Conservation (phyloP, 1,284 basidiomycete genomes). For the Fomitopsis palustris region DNA sequence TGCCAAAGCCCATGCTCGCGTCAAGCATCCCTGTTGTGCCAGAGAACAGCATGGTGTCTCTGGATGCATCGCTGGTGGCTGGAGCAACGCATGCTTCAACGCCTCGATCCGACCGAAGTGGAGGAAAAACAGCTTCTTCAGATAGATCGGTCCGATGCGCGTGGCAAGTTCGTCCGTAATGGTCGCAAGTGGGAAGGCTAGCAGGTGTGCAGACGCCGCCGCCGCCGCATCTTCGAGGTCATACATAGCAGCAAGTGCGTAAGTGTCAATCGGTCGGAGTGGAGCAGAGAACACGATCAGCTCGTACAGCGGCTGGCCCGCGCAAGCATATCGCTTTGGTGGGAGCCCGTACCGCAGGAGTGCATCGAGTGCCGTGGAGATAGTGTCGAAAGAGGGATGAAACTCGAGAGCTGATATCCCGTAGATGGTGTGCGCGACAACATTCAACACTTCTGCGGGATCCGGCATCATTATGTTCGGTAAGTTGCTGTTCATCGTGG, state of each 20-base stretch:
- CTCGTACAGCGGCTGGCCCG: constrained; percentile 19
- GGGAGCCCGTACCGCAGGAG: constrained; percentile 28
- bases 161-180: constrained; percentile 30
- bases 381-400: constrained; percentile 17
- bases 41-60: constrained; percentile 23
- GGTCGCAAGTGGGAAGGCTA: constrained; percentile 24
- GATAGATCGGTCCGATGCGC: constrained; percentile 33
- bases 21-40: constrained; percentile 23
- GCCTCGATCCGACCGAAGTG: constrained; percentile 31
- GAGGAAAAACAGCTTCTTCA: constrained; percentile 34
- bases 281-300: constrained; percentile 28
- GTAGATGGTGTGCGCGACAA: constrained; percentile 32
- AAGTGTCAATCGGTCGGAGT: constrained; percentile 29
- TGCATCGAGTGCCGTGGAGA: constrained; percentile 22
- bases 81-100: constrained; percentile 29
- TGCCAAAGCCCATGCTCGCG: constrained; percentile 29
- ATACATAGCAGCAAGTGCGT: constrained; percentile 31
- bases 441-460: constrained; percentile 26
- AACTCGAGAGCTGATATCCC: constrained; percentile 23
- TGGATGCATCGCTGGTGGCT: constrained; percentile 27
- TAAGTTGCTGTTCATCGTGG: not conserved
- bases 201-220: constrained; percentile 28
- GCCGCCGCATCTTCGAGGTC: constrained; percentile 30
- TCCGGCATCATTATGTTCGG: constrained; percentile 14
- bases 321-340: constrained; percentile 8